A percentile compares a stretch with the other conserved stretches of the same genome.
These are phyloP conservation scores for Neodidymelliopsis sp. DNA, from an alignment of 2,329 filamentous ascomycete species.

Conservation along the genomic window DNA sequence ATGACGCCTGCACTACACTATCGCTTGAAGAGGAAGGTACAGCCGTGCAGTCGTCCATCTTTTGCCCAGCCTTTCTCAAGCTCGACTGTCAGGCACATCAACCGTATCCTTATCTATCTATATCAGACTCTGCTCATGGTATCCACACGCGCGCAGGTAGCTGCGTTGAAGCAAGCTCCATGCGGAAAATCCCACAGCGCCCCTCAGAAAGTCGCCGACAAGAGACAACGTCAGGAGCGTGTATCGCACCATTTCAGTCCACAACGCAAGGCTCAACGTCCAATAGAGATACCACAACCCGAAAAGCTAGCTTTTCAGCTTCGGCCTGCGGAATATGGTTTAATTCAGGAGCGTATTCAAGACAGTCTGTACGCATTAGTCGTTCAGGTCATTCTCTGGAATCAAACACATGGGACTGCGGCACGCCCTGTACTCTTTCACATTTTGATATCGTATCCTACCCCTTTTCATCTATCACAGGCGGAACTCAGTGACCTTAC, in stretches of 20 bases:
- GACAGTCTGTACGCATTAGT: slow-evolving; percentile 80
- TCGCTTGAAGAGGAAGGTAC: slow-evolving; percentile 10
- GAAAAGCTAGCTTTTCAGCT: slow-evolving; percentile 32
- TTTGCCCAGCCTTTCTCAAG: not conserved
- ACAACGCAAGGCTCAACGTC: slow-evolving; percentile 23
- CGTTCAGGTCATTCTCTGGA: slow-evolving; percentile 83
- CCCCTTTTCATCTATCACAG: slow-evolving; percentile 65
- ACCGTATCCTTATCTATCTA: slow-evolving; percentile 1
- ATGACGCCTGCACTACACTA: not conserved
- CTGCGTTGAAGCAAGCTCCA: not conserved
- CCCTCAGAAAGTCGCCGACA: not conserved
- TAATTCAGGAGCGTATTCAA: slow-evolving; percentile 83
- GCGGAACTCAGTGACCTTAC: slow-evolving; percentile 29
- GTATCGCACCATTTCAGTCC: slow-evolving; percentile 9
- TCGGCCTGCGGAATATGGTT: slow-evolving; percentile 65
- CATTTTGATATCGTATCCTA: slow-evolving; percentile 73
- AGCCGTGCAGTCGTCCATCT: slow-evolving; percentile 4
- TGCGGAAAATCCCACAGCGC: not conserved
- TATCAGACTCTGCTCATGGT: slow-evolving; percentile 8
- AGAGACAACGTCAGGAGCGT: slow-evolving; percentile 1
- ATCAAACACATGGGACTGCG: slow-evolving; percentile 75
- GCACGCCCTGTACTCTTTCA: slow-evolving; percentile 79
- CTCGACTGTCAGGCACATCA: not conserved
- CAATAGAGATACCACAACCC: slow-evolving; percentile 23
- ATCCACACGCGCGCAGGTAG: slow-evolving; percentile 10